Conservation (phyloP, 768 basidiomycete genomes). For the Suillus weaverae region DNA sequence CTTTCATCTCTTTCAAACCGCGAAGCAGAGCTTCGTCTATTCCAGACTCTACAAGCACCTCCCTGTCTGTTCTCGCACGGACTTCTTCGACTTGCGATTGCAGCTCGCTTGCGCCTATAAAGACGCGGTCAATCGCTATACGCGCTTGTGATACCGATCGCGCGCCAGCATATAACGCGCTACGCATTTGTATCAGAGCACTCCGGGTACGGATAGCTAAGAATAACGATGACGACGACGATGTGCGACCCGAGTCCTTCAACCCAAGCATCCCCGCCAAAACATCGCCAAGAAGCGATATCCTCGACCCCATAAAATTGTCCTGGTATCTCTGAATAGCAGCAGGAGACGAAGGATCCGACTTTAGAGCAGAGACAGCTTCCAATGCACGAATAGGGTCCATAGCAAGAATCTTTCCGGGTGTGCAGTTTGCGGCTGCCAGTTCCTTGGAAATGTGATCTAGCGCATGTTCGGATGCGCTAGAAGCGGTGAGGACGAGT, state of each 20-base stretch:
- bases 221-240: conserved; percentile 1
- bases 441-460: conserved; percentile 22
- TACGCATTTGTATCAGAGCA: conserved; percentile 39
- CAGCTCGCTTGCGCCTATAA: conserved; percentile 37
- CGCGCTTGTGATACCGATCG: conserved; percentile 30
- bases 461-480: conserved; percentile 16
- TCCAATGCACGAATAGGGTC: conserved; percentile 61
- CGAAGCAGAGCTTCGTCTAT: conserved; percentile 28
- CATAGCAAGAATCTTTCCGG: conserved; percentile 42
- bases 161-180: conserved; percentile 41
- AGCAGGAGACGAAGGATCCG: conserved; percentile 43
- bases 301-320: conserved; percentile 56
- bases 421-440: conserved; percentile 24
- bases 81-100: conserved; percentile 40
- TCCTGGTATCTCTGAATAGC: conserved; percentile 67
- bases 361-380: conserved; percentile 50
- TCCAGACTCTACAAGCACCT: conserved; percentile 38
- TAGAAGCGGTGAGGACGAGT: conserved; percentile 40
- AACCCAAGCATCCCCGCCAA: conserved; percentile 30
- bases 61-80: conserved; percentile 34
- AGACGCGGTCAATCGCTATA: conserved; percentile 37
- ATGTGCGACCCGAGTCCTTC: conserved; percentile 5
- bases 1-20: conserved; percentile 30
- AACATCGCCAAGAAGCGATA: conserved; percentile 47
- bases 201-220: conserved; percentile 36